phyloP scores from a whole-genome alignment of 495 filamentous ascomycete species.

The Melanomma pulvis-pyrius region DNA sequence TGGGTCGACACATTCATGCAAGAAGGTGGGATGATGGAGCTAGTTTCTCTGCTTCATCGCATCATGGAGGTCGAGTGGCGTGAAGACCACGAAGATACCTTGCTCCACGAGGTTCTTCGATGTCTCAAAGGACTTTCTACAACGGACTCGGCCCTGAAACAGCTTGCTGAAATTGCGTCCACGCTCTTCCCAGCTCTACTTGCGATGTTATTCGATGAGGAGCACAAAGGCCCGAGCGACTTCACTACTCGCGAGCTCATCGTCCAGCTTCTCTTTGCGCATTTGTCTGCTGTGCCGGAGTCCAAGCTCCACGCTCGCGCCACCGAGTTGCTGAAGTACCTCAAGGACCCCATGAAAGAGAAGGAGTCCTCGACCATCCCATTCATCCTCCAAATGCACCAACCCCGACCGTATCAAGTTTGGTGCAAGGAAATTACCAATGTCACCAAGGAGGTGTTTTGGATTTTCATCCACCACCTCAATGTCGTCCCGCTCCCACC shows the following conservation, averaged over 20 bases:
- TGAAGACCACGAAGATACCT: slow-evolving; percentile 93
- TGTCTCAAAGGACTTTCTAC: slow-evolving; percentile 96
- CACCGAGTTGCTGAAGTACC: slow-evolving; percentile 69
- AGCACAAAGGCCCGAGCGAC: slow-evolving; percentile 95
- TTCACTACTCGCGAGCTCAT: slow-evolving; percentile 90
- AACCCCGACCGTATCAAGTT: slow-evolving; percentile 82
- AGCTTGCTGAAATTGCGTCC: slow-evolving; percentile 76
- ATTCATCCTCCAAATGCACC: slow-evolving; percentile 88
- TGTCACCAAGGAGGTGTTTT: slow-evolving; percentile 98
- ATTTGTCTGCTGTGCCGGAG: slow-evolving; percentile 65
- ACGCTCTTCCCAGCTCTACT: slow-evolving; percentile 86
- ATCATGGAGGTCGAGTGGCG: slow-evolving; percentile 97
- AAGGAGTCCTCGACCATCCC: slow-evolving; percentile 74
- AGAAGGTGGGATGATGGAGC: slow-evolving; percentile 88
- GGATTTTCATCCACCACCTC: slow-evolving; percentile 95
- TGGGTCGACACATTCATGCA: slow-evolving; percentile 93
- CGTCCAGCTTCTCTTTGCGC: slow-evolving; percentile 81
- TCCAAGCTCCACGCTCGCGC: slow-evolving; percentile 64
- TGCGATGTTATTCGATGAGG: slow-evolving; percentile 89
- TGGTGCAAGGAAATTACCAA: slow-evolving; percentile 92
- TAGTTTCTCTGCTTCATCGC: slow-evolving; percentile 80
- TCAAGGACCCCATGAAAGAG: slow-evolving; percentile 77
- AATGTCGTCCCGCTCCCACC: slow-evolving; percentile 73
- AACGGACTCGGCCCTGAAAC: slow-evolving; percentile 76
- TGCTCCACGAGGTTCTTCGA: slow-evolving; percentile 88